These are phyloP conservation scores for Spathaspora sp. DNA, from an alignment of 805 yeast species.

Conservation along the genomic window DNA sequence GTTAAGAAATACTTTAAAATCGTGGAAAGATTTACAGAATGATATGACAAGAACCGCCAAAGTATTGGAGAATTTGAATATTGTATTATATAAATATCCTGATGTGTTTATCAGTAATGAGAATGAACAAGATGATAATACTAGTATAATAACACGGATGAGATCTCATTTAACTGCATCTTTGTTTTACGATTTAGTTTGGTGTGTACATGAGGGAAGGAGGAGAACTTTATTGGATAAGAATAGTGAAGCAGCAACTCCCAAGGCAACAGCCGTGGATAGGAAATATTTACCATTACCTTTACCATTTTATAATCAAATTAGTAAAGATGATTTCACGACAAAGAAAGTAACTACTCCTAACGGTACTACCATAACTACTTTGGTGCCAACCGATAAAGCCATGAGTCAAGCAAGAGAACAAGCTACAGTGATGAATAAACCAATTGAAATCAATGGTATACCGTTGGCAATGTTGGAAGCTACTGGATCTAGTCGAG, in stretches of 20 bases:
- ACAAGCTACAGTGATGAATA: slow-evolving; percentile 51
- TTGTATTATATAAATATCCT: slow-evolving; percentile 83
- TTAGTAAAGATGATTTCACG: slow-evolving; percentile 82
- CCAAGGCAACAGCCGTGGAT: neutral
- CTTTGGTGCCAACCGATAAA: slow-evolving; percentile 80
- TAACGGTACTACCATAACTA: slow-evolving; percentile 87
- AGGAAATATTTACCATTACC: slow-evolving; percentile 43
- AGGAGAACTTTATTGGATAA: slow-evolving; percentile 50
- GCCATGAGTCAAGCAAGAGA: slow-evolving; percentile 64
- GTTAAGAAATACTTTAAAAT: slow-evolving; percentile 80
- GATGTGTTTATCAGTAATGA: slow-evolving; percentile 68
- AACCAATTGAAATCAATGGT: slow-evolving; percentile 61
- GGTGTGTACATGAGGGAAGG: slow-evolving; percentile 94
- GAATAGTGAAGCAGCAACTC: slow-evolving; percentile 9
- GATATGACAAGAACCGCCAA: slow-evolving; percentile 91
- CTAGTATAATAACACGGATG: slow-evolving; percentile 73
- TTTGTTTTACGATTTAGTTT: slow-evolving; percentile 83
- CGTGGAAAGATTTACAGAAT: slow-evolving; percentile 88
- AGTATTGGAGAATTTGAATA: slow-evolving; percentile 82
- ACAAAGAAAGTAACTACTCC: slow-evolving; percentile 85
- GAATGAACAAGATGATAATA: slow-evolving; percentile 53
- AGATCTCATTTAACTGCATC: slow-evolving; percentile 91
- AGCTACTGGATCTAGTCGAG: slow-evolving; percentile 67
- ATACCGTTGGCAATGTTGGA: slow-evolving; percentile 70
- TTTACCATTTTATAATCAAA: slow-evolving; percentile 85